Percentiles rank a stretch among this genome's conserved stretches.
Conservation (phyloP, 2,329 filamentous ascomycete genomes). For the Metarhizium anisopliae region DNA sequence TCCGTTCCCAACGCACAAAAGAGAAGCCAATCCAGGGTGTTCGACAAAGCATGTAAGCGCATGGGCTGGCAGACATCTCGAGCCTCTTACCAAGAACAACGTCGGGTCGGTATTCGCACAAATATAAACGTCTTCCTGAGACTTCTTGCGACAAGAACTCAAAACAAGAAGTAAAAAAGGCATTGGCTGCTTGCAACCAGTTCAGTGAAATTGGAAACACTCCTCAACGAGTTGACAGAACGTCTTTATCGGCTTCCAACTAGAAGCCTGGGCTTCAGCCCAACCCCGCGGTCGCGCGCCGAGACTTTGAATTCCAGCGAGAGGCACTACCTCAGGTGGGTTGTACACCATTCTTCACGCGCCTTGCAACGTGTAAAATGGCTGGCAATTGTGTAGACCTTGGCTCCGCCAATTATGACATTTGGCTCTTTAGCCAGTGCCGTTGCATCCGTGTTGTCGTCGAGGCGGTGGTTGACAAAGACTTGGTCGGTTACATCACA, state of each 20-base stretch:
- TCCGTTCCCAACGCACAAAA: not conserved
- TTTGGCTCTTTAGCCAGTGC: not conserved
- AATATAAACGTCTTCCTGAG: not conserved
- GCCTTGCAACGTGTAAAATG: not conserved
- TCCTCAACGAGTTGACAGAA: not conserved
- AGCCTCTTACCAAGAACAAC: not conserved
- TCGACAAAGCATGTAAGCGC: not conserved
- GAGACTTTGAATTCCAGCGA: constrained; percentile 17
- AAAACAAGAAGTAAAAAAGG: not conserved
- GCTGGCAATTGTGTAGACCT: not conserved
- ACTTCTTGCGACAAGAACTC: not conserved
- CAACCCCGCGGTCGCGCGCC: constrained; percentile 6
- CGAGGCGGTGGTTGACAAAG: not conserved
- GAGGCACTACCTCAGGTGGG: constrained; percentile 7
- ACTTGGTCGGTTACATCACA: not conserved
- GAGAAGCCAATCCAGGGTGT: too few relatives aligned
- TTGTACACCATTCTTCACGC: not conserved
- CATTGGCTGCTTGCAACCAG: not conserved
- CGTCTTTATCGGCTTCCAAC: not conserved
- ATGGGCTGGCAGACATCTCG: not conserved
- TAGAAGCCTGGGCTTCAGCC: constrained; percentile 7
- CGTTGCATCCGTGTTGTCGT: not conserved
- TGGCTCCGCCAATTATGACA: not conserved
- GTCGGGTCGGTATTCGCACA: not conserved
- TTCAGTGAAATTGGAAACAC: not conserved